phyloP scores from a whole-genome alignment of 768 basidiomycete genomes.

The Pleurotus platypus region DNA sequence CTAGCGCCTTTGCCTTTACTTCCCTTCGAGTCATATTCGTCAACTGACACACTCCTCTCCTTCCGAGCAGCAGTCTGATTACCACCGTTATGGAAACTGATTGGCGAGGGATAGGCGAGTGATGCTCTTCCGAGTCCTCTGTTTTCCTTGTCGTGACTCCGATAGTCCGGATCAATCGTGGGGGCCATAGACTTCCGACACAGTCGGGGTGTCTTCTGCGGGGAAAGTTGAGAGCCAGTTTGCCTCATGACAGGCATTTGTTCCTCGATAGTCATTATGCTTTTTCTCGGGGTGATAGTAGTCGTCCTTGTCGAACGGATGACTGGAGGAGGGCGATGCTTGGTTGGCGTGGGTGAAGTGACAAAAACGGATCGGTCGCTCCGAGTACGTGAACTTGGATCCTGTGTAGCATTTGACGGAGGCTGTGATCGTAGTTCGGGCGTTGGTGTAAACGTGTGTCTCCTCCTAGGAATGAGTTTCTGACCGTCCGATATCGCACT shows the following conservation, averaged over 20 bases:
- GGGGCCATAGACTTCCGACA: not conserved
- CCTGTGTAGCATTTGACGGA: not conserved
- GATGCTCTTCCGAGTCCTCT: slow-evolving; percentile 4
- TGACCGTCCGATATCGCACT: too few species aligned
- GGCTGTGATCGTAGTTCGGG: not conserved
- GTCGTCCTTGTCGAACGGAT: slow-evolving; percentile 3
- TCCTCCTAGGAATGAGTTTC: not conserved
- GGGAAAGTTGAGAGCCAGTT: not conserved
- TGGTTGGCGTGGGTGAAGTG: not conserved
- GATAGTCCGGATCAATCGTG: not conserved
- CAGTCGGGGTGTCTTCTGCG: not conserved
- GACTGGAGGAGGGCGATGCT: slow-evolving; percentile 1
- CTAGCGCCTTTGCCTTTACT: slow-evolving; percentile 26
- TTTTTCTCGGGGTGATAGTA: slow-evolving; percentile 7
- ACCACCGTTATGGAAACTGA: not conserved
- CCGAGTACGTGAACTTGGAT: not conserved
- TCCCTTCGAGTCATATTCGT: slow-evolving; percentile 1
- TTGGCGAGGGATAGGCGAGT: not conserved
- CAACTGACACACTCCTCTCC: slow-evolving; percentile 12
- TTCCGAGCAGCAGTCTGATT: not conserved
- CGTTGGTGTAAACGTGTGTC: not conserved
- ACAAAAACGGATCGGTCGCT: not conserved
- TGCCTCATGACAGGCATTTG: not conserved
- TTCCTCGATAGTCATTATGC: slow-evolving; percentile 1
- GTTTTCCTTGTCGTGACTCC: slow-evolving; percentile 13